These are phyloP conservation scores for Malassezia obtusa DNA, from an alignment of 1,284 basidiomycete species.

Conservation along the genomic window DNA sequence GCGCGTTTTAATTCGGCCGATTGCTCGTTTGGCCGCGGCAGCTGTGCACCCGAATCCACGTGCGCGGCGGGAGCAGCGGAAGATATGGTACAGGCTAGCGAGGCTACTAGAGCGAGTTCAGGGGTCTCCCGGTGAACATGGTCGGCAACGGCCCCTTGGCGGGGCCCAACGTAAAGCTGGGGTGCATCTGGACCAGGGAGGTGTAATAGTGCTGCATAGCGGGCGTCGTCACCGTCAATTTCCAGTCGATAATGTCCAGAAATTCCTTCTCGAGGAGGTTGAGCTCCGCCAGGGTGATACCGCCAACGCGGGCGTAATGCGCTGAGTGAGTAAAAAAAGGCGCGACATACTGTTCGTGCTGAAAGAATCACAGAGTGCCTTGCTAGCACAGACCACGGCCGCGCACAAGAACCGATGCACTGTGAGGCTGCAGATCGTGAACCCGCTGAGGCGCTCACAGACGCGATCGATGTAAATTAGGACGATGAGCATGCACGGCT, in stretches of 20 bases:
- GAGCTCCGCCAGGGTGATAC: slow-evolving; percentile 44
- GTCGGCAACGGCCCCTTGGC: slow-evolving; percentile 6
- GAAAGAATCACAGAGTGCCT: slow-evolving; percentile 46
- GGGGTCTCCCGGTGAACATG: slow-evolving; percentile 5
- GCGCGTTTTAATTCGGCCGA: no score
- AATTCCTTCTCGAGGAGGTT: slow-evolving; percentile 48
- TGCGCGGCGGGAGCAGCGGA: no score
- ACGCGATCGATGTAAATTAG: slow-evolving; percentile 47
- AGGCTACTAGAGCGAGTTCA: neutral
- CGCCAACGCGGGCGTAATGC: slow-evolving; percentile 45
- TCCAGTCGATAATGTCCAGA: slow-evolving; percentile 43
- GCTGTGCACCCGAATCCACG: no score
- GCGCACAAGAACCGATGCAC: slow-evolving; percentile 47
- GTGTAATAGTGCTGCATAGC: slow-evolving; percentile 46
- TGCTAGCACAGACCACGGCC: slow-evolving; percentile 41
- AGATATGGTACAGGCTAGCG: neutral
- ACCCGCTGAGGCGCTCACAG: slow-evolving; percentile 38
- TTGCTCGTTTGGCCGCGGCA: no score
- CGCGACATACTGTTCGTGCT: slow-evolving; percentile 35
- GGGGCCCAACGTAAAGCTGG: slow-evolving; percentile 16
- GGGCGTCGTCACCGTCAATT: slow-evolving; percentile 30
- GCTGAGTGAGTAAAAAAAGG: slow-evolving; percentile 11
- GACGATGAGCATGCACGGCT: slow-evolving; percentile 41
- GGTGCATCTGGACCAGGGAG: slow-evolving; percentile 37
- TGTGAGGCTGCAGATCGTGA: slow-evolving; percentile 45